These are phyloP conservation scores for Trichosporon sp. DNA, from an alignment of 1,284 basidiomycete genomes.

Conservation along the genomic window DNA sequence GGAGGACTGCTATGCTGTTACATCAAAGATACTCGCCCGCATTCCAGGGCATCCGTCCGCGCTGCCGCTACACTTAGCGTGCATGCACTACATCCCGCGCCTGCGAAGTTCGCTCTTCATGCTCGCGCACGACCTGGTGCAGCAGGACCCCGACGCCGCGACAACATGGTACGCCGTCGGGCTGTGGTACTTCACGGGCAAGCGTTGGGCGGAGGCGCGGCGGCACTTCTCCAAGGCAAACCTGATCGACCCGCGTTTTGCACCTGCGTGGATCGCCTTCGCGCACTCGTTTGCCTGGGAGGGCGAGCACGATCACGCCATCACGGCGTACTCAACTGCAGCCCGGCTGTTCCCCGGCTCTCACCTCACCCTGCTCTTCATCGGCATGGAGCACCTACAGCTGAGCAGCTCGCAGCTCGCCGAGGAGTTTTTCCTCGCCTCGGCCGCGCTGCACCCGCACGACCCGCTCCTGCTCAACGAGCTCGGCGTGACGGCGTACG, in stretches of 20 bases:
- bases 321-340: constrained; percentile 95
- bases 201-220: constrained; percentile 79
- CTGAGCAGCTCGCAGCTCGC: constrained; percentile 77
- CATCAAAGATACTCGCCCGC: constrained; percentile 74
- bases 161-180: constrained; percentile 98
- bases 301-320: constrained; percentile 96
- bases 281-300: constrained; percentile 95
- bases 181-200: constrained; percentile 85
- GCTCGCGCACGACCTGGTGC: constrained; percentile 90
- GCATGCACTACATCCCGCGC: constrained; percentile 91
- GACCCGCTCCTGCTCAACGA: constrained; percentile 92
- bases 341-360: constrained; percentile 90
- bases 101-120: constrained; percentile 89
- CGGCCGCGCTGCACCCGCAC: constrained; percentile 68
- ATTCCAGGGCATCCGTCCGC: constrained; percentile 76
- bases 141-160: constrained; percentile 83
- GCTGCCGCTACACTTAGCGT: constrained; percentile 89
- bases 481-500: constrained; percentile 84
- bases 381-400: constrained; percentile 96
- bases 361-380: constrained; percentile 87
- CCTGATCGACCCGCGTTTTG: constrained; percentile 93
- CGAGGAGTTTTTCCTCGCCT: constrained; percentile 77
- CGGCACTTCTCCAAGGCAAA: constrained; percentile 95
- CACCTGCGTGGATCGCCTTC: constrained; percentile 94
- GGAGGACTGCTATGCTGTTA: constrained; percentile 88